Conservation (phyloP, 2,329 filamentous ascomycete genomes). For the Fusarium palustre region DNA sequence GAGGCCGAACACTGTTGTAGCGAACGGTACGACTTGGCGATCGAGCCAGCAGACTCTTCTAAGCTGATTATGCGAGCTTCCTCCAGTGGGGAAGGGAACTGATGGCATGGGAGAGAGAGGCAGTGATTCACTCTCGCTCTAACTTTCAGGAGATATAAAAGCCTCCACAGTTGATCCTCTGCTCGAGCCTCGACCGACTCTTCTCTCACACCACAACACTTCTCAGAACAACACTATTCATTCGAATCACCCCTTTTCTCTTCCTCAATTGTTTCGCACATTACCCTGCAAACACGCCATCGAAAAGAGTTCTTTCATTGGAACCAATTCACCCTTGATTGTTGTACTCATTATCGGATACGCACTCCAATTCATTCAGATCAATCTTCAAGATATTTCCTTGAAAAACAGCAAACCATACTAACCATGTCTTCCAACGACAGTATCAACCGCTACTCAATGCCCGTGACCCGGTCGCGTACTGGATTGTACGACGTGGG, state of each 20-base stretch:
- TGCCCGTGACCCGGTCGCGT: conserved; percentile 83
- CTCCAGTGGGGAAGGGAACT: conserved; percentile 19
- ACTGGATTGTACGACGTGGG: conserved; percentile 74
- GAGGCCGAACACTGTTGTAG: not conserved
- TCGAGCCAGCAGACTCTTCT: not conserved
- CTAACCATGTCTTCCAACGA: conserved; percentile 44
- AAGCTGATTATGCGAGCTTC: not conserved
- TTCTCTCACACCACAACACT: conserved; percentile 4
- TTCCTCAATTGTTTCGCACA: not conserved
- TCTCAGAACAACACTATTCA: not conserved
- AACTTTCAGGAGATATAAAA: conserved; percentile 26
- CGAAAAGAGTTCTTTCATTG: not conserved
- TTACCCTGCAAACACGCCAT: not conserved
- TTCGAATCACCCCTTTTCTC: not conserved
- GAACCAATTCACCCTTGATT: not conserved
- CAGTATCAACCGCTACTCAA: conserved; percentile 90
- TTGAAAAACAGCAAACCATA: not conserved
- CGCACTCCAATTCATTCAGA: conserved; percentile 8
- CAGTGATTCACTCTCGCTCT: conserved; percentile 34
- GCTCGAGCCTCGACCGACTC: not conserved
- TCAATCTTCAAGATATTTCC: not conserved
- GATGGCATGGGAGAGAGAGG: not conserved
- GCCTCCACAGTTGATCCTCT: not conserved
- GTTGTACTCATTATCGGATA: not conserved
- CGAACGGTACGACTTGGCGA: not conserved